Evolutionary conservation across 2,329 filamentous ascomycete species (phyloP), one percentile per base, ranked within the genome.

Genomic region (Trichoderma koningii): DNA sequence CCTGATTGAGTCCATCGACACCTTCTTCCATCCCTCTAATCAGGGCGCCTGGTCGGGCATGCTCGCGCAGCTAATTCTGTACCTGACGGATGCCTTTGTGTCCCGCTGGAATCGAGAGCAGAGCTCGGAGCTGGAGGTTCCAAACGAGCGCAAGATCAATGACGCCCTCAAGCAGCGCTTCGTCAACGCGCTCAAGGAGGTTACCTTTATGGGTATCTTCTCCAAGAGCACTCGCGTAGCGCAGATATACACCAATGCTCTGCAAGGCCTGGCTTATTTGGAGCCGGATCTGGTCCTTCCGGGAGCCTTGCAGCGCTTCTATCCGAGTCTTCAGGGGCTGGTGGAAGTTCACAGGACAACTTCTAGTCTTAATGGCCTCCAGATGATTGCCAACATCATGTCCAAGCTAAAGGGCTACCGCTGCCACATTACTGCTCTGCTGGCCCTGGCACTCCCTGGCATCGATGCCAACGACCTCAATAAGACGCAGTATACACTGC

Each of bases 1-100:
- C 0, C 82, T 99, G 60, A 90, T 99, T 70, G 91, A 98, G 76
- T 95, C 93, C 3, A 90, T 98, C 53, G 95, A 99, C 76, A 99
- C 95, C 0, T 99, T 99, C 77, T 99, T 97, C 82, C 95, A 99
- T 72, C 95, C 95, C 2, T 99, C 95, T 2, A 99, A 99, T 76
- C 91, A 94, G 60, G 95, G 95, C 15, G 82, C 82, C 15, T 99
- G 95, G 95, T 96, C 94, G 1, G 92, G 88, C 71, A 90, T 94
- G 69, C 81, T 99, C 50, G 90, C 93, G 3, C 94, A 98, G 76
- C 83, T 99, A 62, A 91, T 95, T 5, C 93, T 93, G 75, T 97
- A 96, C 76, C 82, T 99, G 6, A 89, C 93, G 2, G 95, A 99
- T 75, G 93, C 96, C 72, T 99, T 99, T 76, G 92, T 99, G 50